These are phyloP conservation scores for Zymoseptoria brevis DNA, from an alignment of 2,329 filamentous ascomycete genomes.

Conservation along the genomic window DNA sequence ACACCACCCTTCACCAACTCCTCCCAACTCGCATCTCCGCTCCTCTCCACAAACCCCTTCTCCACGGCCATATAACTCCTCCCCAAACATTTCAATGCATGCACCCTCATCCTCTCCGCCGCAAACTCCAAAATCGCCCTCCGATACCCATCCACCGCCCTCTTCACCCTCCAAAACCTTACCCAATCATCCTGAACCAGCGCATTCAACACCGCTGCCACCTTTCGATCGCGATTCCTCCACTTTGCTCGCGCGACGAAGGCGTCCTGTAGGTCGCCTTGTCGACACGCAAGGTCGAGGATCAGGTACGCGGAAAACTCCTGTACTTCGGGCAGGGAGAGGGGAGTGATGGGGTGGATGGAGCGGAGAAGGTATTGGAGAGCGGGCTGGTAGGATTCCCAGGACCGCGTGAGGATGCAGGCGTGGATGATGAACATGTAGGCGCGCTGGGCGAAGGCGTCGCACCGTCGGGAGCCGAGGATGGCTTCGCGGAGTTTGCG, in stretches of 20 bases:
- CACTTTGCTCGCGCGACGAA: slow-evolving; percentile 58
- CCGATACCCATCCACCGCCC: slow-evolving; percentile 70
- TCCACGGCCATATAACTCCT: slow-evolving; percentile 71
- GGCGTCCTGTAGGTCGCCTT: slow-evolving; percentile 65
- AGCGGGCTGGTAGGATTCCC: slow-evolving; percentile 83
- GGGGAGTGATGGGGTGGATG: slow-evolving; percentile 58
- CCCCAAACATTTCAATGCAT: slow-evolving; percentile 80
- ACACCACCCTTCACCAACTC: slow-evolving; percentile 64
- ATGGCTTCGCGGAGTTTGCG: slow-evolving; percentile 89
- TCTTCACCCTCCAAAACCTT: slow-evolving; percentile 63
- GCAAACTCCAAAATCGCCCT: slow-evolving; percentile 74
- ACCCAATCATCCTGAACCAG: slow-evolving; percentile 78
- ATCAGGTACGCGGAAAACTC: slow-evolving; percentile 77
- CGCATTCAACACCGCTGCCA: slow-evolving; percentile 61
- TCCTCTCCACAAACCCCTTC: slow-evolving; percentile 58
- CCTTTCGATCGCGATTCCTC: slow-evolving; percentile 54
- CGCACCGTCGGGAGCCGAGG: slow-evolving; percentile 64
- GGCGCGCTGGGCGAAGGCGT: slow-evolving; percentile 76
- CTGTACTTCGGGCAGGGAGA: slow-evolving; percentile 63
- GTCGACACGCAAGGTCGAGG: slow-evolving; percentile 80
- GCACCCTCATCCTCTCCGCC: slow-evolving; percentile 62
- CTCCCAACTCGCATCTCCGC: slow-evolving; percentile 63
- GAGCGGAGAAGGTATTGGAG: slow-evolving; percentile 67
- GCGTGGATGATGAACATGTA: slow-evolving; percentile 89
- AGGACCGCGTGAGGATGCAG: slow-evolving; percentile 70